Percentiles rank a stretch among this genome's conserved stretches.
Evolutionary conservation across 1,284 basidiomycete genomes (phyloP).

Genomic region (Tilletia indica): DNA sequence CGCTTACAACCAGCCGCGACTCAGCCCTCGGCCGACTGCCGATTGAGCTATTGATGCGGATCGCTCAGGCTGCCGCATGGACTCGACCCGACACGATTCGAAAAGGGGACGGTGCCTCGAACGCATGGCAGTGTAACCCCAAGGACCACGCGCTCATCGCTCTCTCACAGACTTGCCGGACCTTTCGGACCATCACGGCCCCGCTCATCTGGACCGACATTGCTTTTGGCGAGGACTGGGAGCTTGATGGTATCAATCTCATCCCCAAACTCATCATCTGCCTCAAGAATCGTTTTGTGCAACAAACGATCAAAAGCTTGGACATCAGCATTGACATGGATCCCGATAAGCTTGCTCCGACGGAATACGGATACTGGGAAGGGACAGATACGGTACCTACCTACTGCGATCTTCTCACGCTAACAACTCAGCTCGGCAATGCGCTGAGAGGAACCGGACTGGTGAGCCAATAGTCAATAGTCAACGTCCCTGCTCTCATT

Average conservation of each 20-base stretch:
- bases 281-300: neutral
- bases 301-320: neutral
- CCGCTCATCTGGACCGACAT: conserved; percentile 9
- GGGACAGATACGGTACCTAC: neutral
- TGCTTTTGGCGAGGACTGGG: neutral
- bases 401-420: neutral
- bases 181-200: neutral
- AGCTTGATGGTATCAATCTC: neutral
- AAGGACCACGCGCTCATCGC: conserved; percentile 5
- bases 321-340: neutral
- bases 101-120: neutral
- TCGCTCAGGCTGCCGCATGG: neutral
- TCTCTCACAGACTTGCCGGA: neutral
- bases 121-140: neutral
- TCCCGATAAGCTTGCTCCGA: neutral
- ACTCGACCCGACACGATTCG: neutral
- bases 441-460: neutral
- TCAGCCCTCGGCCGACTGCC: neutral
- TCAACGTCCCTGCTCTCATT: no score
- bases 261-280: conserved; percentile 1
- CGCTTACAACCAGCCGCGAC: no score
- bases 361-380: neutral
- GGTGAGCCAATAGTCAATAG: neutral
- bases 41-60: neutral
- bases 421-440: neutral